Base-by-base conservation (phyloP, 2,329 filamentous ascomycete species). In the Penicillium vulpinum region DNA sequence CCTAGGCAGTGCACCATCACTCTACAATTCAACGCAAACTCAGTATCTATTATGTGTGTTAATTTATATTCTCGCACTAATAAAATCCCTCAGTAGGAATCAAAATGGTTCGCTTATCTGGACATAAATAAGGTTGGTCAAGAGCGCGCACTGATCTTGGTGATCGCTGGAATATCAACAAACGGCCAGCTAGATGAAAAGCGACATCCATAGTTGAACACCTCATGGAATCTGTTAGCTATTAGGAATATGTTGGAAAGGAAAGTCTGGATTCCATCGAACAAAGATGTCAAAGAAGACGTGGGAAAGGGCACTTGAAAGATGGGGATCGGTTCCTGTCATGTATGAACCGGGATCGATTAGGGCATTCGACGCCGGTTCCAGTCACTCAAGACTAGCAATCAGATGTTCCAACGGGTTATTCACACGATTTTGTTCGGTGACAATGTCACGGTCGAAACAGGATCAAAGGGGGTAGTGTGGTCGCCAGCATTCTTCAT, bases 401-500 rank as follows among this genome's bases (percentile, higher is more conserved):
- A 22, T 36, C 31, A 15, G 13, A 54, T 24, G 13, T 49, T 22
- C 44, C 22, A 52, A 28, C 45, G 7, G 18, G 5, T 28, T 18
- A 11, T 3, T 49, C 2, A 3, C 22, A 44, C 31, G 11, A 46
- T 16, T 15, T 9, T 33, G 38, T 54, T 48, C 26, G 33, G 29
- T 31, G 13, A 28, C 18, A 15, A 41, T 51, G 51, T 33, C 50
- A 58, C 47, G 5, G n/a, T 24, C 29, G 41, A 36, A 18, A 41
- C 29, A n/a, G 36, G 35, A 39, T 43, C 50, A 22, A 51, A 55
- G 59, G 58, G 55, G 51, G 50, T 47, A 45, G 55, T 61, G 60
- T 65, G 61, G 59, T 57, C 49, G 54, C 64, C 51, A 64, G 58
- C 71, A 73, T 73, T 73, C 71, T 61, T 65, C 59, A 53, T 57